Base-by-base conservation (phyloP, 352 stramenopile species). In the Globisporangium orthogonon region DNA sequence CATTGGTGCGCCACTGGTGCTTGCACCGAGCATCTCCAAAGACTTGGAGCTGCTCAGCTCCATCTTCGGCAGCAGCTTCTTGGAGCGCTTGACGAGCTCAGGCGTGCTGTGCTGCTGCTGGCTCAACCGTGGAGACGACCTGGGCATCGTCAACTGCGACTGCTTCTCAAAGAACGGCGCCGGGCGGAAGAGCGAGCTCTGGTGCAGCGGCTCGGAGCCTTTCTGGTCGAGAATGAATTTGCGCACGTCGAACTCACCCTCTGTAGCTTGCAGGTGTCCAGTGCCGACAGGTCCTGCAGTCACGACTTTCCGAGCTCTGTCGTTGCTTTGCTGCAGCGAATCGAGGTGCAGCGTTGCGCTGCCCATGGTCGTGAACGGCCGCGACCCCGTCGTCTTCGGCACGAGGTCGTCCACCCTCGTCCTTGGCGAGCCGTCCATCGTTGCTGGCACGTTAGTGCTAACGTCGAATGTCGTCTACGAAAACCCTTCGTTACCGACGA, bases 191-290 rank as follows among this genome's bases (percentile, higher is more conserved):
- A 92, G 57, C 1, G 75, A 61, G 40, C 68, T 86, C 49, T 83
- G 74, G 52, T 89, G 74, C 1, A 87, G 65, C 15, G 74, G 68
- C 41, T 78, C 73, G 0, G 63, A 49, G 11, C 53, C 56, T 40
- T 88, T 89, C 56, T 92, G 78, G 37, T 88, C 64, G 3, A 89
- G 50, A 3, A 89, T 55, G 44, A 89, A 87, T 47, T 81, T 77
- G 51, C 64, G 73, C 29, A 88, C 77, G 30, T 89, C 71, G 29
- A 89, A 89, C 29, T 84, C 73, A 13, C 59, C 50, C 14, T 53
- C 40, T 15, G 41, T 14, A 6, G 54, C 6, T 15, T 65, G 37
- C 39, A 53, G n/a, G 0, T 35, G 37, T 17, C 7, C 31, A 28
- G 7, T 6, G 2, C 52, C 54, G 1, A 17, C 30, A 28, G 18